A percentile compares a stretch with the other conserved stretches of the same genome.
Evolutionary conservation across 805 yeast species (phyloP).

Genomic region (Wickerhamomyces rabaulensis): DNA sequence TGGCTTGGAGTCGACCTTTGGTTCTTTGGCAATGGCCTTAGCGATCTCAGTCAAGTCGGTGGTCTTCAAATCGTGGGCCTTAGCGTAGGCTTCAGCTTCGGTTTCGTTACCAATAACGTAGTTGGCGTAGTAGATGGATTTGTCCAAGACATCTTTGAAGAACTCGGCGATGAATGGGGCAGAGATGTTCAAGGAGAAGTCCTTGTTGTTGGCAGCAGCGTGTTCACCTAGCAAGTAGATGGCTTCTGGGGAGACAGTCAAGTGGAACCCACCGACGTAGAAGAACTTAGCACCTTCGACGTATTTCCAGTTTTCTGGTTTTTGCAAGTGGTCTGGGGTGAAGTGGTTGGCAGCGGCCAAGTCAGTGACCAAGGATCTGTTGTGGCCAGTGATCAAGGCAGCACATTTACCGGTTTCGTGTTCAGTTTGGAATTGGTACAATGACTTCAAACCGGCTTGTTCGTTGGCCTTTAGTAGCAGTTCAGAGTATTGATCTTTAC

Average conservation of each 20-base stretch:
- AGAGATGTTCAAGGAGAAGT: conserved; percentile 77
- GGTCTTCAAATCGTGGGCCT: conserved; percentile 61
- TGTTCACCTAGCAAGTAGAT: conserved; percentile 85
- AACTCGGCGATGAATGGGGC: conserved; percentile 97
- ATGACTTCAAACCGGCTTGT: conserved; percentile 81
- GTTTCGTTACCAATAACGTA: conserved; percentile 92
- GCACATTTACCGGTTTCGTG: conserved; percentile 97
- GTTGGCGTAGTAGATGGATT: conserved; percentile 81
- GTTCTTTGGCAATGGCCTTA: conserved; percentile 69
- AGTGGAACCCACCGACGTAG: conserved; percentile 99
- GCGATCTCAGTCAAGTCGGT: conserved; percentile 74
- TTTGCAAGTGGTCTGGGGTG: conserved; percentile 80
- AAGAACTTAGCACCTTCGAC: conserved; percentile 77
- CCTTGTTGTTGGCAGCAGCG: conserved; percentile 78
- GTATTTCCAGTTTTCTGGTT: conserved; percentile 82
- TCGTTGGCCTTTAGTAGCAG: conserved; percentile 78
- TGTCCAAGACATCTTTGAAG: conserved; percentile 86
- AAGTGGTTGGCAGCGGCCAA: conserved; percentile 98
- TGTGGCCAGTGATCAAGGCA: conserved; percentile 79
- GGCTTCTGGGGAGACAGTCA: conserved; percentile 96
- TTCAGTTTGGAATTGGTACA: conserved; percentile 74
- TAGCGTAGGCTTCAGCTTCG: conserved; percentile 93
- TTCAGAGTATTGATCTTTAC: conserved; percentile 83
- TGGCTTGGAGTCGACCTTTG: conserved; percentile 63
- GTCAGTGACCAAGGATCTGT: conserved; percentile 94